Base-by-base conservation (phyloP, 768 basidiomycete species). In the Fistulinella prunicolor region DNA sequence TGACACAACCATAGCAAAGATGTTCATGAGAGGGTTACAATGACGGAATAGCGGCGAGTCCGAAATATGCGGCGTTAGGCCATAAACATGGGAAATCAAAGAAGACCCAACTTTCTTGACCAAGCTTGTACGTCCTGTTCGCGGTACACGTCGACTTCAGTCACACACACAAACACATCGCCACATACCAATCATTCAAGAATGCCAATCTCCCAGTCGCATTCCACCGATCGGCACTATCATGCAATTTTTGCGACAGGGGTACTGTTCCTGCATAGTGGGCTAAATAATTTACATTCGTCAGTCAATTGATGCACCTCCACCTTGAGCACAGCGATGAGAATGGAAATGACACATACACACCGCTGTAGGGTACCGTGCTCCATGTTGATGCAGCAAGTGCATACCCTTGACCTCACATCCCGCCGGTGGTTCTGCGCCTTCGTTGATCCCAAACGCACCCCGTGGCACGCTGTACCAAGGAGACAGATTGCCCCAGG, bases 401-500 rank as follows among this genome's bases (percentile, higher is more conserved):
- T 92, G 88, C 53, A 92, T 64, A 2, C 85, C 89, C 30, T 83
- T 87, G 30, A 92, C 66, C 9, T 73, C 70, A 61, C 90, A 93
- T 4, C 74, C 80, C 22, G 82, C 73, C 4, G 90, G 90, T 1
- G 81, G 74, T 28, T 81, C 83, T 0, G 88, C 82, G 7, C 75
- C 74, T 0, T 88, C 84, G 55, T 90, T 78, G 9, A 91, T 53
- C 1, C 90, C 89, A 66, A 90, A 93, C 2, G 78, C 70, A 13
- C 73, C 77, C 35, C 70, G 72, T 14, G 73, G 72, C 16, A 89
- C 82, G 54, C 85, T 88, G 63, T 85, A 92, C 90, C 91, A 93
- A 10, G 90, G 90, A 2, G 85, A 85, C 34, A 90, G 65, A 60
- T 92, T 92, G 1, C 90, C 90, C 90, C 90, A 93, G 37, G 80